Evolutionary conservation across 2,329 filamentous ascomycete species (phyloP), one percentile per base, ranked within the genome.

Genomic region (Xylariaceae sp.): DNA sequence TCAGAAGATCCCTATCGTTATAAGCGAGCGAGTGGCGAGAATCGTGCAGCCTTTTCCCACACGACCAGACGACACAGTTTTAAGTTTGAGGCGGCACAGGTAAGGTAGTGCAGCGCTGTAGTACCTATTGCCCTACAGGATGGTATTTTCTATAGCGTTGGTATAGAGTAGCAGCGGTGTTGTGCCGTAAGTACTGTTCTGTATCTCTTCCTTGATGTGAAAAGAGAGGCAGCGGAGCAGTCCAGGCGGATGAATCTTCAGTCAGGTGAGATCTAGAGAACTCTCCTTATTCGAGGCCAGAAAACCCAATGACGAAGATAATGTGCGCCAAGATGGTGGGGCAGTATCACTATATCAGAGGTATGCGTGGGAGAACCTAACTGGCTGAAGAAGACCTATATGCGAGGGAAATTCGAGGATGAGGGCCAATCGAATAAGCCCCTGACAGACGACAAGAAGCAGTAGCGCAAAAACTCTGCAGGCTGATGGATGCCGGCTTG

Each of bases 331-430:
- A 67, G 60, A 53, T 60, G 45, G 67, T 69, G 68, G 67, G 69
- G 65, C 64, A 50, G 63, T 67, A 69, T 68, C 66, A 69, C 66
- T 66, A 60, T 70, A 63, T 61, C 53, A 60, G 61, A 60, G 61
- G 46, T 51, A 64, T 65, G 68, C 65, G 69, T 72, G 67, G 66
- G 70, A 64, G 59, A 40, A 44, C 64, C 43, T 71, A 63, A 69
- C 66, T 72, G 69, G 69, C 58, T 58, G 53, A 44, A 40, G 21
- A 26, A 36, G 44, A 53, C 57, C 54, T 64, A 6, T 63, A 65
- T 66, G 63, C 52, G 64, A 65, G 58, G 56, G 52, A 52, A 55
- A 61, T 47, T 56, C 51, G 57, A 59, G 53, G 56, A 49, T 48
- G 52, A 49, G 33, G 60, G 57, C 56, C 58, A 63, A 62, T 64